Base-by-base conservation (phyloP, 2,329 filamentous ascomycete genomes). In the Botrytis squamosa region DNA sequence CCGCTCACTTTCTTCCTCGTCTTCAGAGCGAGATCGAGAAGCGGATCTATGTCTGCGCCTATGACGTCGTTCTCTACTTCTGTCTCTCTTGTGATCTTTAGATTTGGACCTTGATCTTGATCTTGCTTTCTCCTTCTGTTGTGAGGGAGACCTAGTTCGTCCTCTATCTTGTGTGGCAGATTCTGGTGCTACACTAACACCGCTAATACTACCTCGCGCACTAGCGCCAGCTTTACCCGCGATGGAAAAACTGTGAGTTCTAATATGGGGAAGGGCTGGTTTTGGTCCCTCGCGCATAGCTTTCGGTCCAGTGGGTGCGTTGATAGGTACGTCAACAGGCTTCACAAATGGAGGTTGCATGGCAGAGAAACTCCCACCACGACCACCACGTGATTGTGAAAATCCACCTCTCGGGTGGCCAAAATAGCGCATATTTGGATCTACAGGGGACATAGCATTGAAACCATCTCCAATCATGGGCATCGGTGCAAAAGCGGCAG, bases 221-320 rank as follows among this genome's bases (percentile, higher is more conserved):
- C 77, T 71, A 22, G 77, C 79, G 70, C 40, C 77, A 66, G 79
- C 79, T 72, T 81, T 80, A 67, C 80, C 82, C 70, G 81, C 79
- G 68, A 80, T 78, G 25, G 83, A 81, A 74, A 85, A 84, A 29
- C 82, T 76, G 69, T 79, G 75, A 40, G 75, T 79, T 75, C 89
- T 85, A 81, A 91, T 81, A 78, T 92, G 88, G 76, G 90, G 88
- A 71, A 93, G 88, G 77, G 92, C 93, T 73, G 91, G 95, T 82
- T 97, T 97, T 70, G 93, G 92, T 18, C 94, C 85, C 83, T 96
- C 92, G 76, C 95, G 89, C 93, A 98, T 97, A 29, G 96, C 96
- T 83, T 96, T 95, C 66, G 96, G 96, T 16, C 95, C 96, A 72
- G 92, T 97, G 42, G 96, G 96, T 42, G 96, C 96, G 84, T 87